These are phyloP conservation scores for Aureobasidium sp. DNA, from an alignment of 2,329 filamentous ascomycete species.

Conservation along the genomic window DNA sequence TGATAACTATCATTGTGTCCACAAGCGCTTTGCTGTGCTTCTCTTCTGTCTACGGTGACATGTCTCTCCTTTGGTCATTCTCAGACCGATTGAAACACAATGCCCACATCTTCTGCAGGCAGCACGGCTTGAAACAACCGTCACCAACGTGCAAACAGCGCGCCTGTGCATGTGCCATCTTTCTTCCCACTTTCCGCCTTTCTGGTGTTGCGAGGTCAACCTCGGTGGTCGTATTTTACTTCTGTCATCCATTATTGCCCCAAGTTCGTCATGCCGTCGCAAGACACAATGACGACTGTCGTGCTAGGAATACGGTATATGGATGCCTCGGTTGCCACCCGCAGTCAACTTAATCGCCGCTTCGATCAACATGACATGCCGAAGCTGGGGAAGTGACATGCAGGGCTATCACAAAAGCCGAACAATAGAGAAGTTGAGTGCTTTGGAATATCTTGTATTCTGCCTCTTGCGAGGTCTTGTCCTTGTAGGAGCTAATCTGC, in stretches of 20 bases:
- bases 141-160: not conserved
- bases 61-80: not conserved
- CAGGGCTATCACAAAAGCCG: not conserved
- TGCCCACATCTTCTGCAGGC: not conserved
- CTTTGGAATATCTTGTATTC: not conserved
- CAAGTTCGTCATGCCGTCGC: not conserved
- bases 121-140: conserved; percentile 5
- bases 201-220: not conserved
- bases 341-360: not conserved
- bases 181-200: not conserved
- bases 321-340: not conserved
- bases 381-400: not conserved
- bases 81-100: not conserved
- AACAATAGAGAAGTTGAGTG: not conserved
- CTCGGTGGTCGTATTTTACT: not conserved
- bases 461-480: not conserved
- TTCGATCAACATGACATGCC: not conserved
- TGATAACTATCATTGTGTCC: not conserved
- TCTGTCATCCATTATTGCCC: not conserved
- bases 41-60: not conserved
- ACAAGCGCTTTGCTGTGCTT: not conserved
- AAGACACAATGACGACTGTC: not conserved
- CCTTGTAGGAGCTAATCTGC: not conserved
- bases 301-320: conserved; percentile 1
- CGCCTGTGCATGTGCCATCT: not conserved